A percentile compares a stretch with the other conserved stretches of the same genome.
Conservation (phyloP, 352 stramenopile species). For the Phytophthora meadii region DNA sequence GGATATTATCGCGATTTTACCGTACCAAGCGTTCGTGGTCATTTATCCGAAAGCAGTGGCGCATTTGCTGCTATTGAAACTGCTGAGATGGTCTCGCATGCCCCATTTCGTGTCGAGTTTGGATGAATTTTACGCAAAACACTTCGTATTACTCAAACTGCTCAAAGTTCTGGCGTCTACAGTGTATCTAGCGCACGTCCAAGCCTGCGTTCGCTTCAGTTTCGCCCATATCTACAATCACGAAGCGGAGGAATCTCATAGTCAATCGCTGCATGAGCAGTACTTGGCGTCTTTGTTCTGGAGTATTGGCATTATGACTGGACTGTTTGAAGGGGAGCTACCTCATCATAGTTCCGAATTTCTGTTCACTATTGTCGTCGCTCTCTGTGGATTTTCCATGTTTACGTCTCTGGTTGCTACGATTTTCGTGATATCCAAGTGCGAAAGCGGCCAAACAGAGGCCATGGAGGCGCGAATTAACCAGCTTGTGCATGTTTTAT, state of each 20-base stretch:
- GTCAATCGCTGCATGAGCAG: conserved; percentile 19
- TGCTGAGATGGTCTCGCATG: conserved; percentile 50
- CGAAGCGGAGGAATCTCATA: conserved; percentile 10
- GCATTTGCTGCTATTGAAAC: conserved; percentile 46
- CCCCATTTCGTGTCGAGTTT: conserved; percentile 55
- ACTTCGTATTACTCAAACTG: conserved; percentile 61
- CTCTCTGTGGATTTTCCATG: too few species aligned
- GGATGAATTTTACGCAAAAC: conserved; percentile 66
- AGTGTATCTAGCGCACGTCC: conserved; percentile 60
- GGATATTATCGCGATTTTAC: conserved; percentile 58
- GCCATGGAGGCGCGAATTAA: conserved; percentile 68
- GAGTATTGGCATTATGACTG: too few species aligned
- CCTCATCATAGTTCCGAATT: too few species aligned
- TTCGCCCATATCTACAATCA: conserved; percentile 48
- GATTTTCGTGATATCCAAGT: conserved; percentile 84
- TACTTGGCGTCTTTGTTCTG: too few species aligned
- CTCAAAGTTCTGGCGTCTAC: conserved; percentile 55
- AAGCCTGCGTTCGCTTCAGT: conserved; percentile 60
- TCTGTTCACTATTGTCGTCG: too few species aligned
- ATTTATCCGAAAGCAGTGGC: conserved; percentile 18
- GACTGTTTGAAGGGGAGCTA: too few species aligned
- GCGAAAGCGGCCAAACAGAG: conserved; percentile 66
- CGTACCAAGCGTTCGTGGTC: conserved; percentile 19
- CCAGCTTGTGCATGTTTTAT: conserved; percentile 72
- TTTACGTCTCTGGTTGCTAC: conserved; percentile 74